phyloP scores from a whole-genome alignment of 345 rosid genomes.

The Geranium rotundifolium region DNA sequence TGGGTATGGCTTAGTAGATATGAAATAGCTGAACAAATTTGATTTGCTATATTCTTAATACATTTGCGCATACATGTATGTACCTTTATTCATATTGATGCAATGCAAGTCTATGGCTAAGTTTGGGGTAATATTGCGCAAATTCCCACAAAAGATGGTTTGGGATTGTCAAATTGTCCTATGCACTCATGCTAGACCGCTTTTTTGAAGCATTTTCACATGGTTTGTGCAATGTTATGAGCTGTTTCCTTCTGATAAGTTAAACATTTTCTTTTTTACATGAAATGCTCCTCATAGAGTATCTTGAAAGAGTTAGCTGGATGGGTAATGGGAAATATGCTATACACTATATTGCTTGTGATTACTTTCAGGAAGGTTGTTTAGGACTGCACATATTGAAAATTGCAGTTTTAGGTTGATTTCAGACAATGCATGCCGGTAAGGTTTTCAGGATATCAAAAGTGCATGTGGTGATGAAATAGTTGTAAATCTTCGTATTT shows the following conservation, averaged over 20 bases:
- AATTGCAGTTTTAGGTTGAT: not conserved
- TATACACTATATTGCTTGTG: not conserved
- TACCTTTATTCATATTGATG: not conserved
- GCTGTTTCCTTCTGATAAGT: not conserved
- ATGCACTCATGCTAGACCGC: not conserved
- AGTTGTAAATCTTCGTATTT: not conserved
- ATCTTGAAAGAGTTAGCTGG: not conserved
- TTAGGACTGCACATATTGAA: not conserved
- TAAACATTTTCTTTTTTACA: not conserved
- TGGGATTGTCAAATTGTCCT: not conserved
- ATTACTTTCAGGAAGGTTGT: too few species aligned
- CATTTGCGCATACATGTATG: too few species aligned
- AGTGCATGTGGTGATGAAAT: not conserved
- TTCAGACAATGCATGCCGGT: not conserved
- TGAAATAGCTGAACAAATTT: not conserved
- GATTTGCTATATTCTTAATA: not conserved
- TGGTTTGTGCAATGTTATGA: not conserved
- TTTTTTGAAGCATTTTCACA: not conserved
- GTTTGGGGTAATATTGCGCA: not conserved
- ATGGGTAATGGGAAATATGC: not conserved
- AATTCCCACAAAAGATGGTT: not conserved
- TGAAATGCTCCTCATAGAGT: not conserved
- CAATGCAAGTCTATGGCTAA: not conserved
- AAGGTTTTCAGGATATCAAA: not conserved
- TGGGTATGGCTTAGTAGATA: slow-evolving; percentile 32